Evolutionary conservation across 1,284 basidiomycete species (phyloP).

Genomic region (Irpex sp.): DNA sequence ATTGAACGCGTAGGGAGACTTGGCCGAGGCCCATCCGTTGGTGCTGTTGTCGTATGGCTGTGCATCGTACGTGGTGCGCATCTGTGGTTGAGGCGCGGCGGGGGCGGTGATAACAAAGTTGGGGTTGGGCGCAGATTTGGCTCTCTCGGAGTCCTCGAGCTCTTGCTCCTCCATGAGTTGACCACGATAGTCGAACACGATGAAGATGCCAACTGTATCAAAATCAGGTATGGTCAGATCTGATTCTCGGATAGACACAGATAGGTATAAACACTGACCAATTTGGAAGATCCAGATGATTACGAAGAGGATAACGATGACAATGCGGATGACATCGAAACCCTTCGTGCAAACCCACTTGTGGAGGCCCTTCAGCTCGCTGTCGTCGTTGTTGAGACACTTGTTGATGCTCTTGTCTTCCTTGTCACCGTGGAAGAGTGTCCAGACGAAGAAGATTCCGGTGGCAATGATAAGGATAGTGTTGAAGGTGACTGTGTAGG

Average conservation of each 20-base stretch:
- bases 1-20: slow-evolving; percentile 20
- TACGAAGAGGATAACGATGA: slow-evolving; percentile 26
- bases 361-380: slow-evolving; percentile 24
- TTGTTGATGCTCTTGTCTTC: slow-evolving; percentile 13
- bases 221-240: not conserved
- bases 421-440: slow-evolving; percentile 22
- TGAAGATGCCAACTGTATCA: slow-evolving; percentile 25
- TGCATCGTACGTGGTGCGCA: slow-evolving; percentile 23
- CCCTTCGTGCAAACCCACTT: slow-evolving; percentile 26
- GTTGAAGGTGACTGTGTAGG: slow-evolving; percentile 40
- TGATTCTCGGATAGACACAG: not conserved
- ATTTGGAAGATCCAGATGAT: slow-evolving; percentile 46
- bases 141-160: slow-evolving; percentile 13
- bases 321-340: slow-evolving; percentile 23
- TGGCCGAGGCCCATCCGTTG: slow-evolving; percentile 15
- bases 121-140: slow-evolving; percentile 12
- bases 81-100: slow-evolving; percentile 3
- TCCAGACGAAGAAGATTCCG: slow-evolving; percentile 40
- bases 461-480: slow-evolving; percentile 45
- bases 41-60: slow-evolving; percentile 11
- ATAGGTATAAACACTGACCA: slow-evolving; percentile 33
- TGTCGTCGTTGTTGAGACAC: slow-evolving; percentile 15
- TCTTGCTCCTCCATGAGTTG: slow-evolving; percentile 26
- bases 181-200: slow-evolving; percentile 28
- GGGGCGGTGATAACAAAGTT: slow-evolving; percentile 14